Conservation (phyloP, 2,329 filamentous ascomycete species). For the Aspergillus intermedius region DNA sequence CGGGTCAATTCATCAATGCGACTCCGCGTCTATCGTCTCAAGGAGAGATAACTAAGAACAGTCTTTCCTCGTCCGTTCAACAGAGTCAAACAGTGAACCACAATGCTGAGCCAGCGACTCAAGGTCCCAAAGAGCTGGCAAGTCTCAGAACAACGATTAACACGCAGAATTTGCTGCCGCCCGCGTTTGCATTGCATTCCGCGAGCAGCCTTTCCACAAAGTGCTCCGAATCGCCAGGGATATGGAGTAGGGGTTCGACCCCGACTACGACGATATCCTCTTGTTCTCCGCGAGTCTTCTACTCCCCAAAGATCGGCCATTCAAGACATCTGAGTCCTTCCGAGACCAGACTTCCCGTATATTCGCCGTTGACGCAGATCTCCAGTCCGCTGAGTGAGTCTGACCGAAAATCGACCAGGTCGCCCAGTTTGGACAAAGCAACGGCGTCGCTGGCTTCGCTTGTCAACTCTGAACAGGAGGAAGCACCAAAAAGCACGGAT, state of each 20-base stretch:
- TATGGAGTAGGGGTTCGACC: constrained; percentile 44
- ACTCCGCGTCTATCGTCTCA: constrained; percentile 8
- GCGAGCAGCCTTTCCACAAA: constrained; percentile 41
- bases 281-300: constrained; percentile 41
- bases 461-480: constrained; percentile 4
- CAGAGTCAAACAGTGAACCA: constrained; percentile 10
- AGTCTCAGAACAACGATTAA: constrained; percentile 31
- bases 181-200: constrained; percentile 32
- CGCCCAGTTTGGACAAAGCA: constrained; percentile 7
- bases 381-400: constrained; percentile 15
- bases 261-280: constrained; percentile 44
- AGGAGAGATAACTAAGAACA: constrained; percentile 7
- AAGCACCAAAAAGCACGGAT: constrained; percentile 1
- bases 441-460: constrained; percentile 6
- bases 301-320: constrained; percentile 32
- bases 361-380: constrained; percentile 14
- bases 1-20: constrained; percentile 11
- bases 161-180: constrained; percentile 31
- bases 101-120: constrained; percentile 11
- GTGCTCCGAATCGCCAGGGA: constrained; percentile 41
- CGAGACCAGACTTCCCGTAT: constrained; percentile 30
- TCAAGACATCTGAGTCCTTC: constrained; percentile 32
- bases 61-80: constrained; percentile 10
- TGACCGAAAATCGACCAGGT: constrained; percentile 10
- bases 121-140: constrained; percentile 32